A percentile compares a stretch with the other conserved stretches of the same genome.
Conservation (phyloP, 2,329 filamentous ascomycete genomes). For the Dactylella cylindrospora region DNA sequence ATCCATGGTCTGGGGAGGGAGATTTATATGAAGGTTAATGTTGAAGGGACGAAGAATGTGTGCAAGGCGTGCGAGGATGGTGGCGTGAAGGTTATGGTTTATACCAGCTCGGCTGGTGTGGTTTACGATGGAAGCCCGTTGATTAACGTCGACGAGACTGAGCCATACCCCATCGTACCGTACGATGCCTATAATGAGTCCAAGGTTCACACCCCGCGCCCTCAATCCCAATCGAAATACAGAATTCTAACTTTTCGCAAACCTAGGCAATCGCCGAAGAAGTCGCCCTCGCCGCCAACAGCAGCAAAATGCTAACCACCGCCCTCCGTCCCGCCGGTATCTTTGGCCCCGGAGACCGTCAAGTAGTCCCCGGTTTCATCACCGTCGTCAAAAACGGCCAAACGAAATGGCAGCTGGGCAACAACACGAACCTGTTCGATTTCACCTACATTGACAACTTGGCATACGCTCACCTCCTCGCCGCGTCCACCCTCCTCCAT, state of each 20-base stretch:
- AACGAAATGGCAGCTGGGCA: slow-evolving; percentile 76
- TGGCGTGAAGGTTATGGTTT: slow-evolving; percentile 79
- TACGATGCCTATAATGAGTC: slow-evolving; percentile 85
- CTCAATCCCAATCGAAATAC: not conserved
- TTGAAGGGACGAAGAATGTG: slow-evolving; percentile 78
- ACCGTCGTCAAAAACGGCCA: slow-evolving; percentile 68
- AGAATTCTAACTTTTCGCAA: not conserved
- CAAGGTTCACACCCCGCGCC: slow-evolving; percentile 62
- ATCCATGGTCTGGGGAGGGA: slow-evolving; percentile 60
- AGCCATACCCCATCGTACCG: slow-evolving; percentile 74
- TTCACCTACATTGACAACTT: slow-evolving; percentile 71
- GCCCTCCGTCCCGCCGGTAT: slow-evolving; percentile 84
- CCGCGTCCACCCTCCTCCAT: slow-evolving; percentile 69
- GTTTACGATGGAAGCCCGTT: slow-evolving; percentile 82
- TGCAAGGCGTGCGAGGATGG: slow-evolving; percentile 70
- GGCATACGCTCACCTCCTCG: slow-evolving; percentile 79
- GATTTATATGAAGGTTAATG: slow-evolving; percentile 78
- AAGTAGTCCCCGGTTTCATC: slow-evolving; percentile 72
- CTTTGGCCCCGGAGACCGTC: slow-evolving; percentile 74
- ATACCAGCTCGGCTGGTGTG: slow-evolving; percentile 86
- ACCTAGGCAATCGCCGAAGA: slow-evolving; percentile 73
- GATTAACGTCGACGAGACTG: slow-evolving; percentile 80
- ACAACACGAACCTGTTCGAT: slow-evolving; percentile 70
- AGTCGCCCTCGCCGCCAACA: slow-evolving; percentile 75
- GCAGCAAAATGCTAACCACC: slow-evolving; percentile 68